phyloP scores from a whole-genome alignment of 352 stramenopile species.

The Phytophthora hibernalis region DNA sequence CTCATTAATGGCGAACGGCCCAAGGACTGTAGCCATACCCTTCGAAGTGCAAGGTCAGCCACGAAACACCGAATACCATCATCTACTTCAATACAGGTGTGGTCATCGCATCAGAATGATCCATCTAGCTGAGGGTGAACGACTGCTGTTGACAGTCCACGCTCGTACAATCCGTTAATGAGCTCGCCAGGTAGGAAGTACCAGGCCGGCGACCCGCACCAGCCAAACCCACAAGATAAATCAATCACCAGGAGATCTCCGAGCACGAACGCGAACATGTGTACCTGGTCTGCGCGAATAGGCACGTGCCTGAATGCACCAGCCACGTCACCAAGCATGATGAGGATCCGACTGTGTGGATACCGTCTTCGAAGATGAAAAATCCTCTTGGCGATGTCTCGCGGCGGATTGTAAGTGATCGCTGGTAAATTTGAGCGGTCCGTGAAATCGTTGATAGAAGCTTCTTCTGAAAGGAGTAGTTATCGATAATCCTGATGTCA shows the following conservation, averaged over 20 bases:
- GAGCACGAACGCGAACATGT: conserved; percentile 18
- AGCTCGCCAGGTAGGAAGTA: conserved; percentile 1
- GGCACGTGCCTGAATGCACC: conserved; percentile 13
- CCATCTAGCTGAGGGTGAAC: background rate
- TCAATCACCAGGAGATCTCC: conserved; percentile 8
- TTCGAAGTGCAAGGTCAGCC: background rate
- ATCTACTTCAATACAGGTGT: conserved; percentile 2
- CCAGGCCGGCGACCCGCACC: conserved; percentile 3
- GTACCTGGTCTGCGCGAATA: background rate
- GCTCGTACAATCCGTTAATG: conserved; percentile 7
- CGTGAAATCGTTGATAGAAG: conserved; percentile 15
- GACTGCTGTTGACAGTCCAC: background rate
- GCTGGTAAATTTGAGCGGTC: conserved; percentile 9
- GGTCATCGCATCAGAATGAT: conserved; percentile 3
- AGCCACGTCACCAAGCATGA: conserved; percentile 16
- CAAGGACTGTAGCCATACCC: conserved; percentile 12
- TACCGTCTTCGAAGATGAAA: background rate
- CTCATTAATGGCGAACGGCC: conserved; percentile 5
- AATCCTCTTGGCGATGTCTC: conserved; percentile 5
- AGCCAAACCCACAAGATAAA: conserved; percentile 6
- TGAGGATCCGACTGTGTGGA: background rate
- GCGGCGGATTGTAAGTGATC: conserved; percentile 6
- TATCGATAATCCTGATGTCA: conserved; percentile 9
- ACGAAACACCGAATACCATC: background rate
- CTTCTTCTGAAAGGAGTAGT: conserved; percentile 7